Evolutionary conservation across 441 rosid genomes (phyloP).

Genomic region (Cnidoscolus chayamansa): DNA sequence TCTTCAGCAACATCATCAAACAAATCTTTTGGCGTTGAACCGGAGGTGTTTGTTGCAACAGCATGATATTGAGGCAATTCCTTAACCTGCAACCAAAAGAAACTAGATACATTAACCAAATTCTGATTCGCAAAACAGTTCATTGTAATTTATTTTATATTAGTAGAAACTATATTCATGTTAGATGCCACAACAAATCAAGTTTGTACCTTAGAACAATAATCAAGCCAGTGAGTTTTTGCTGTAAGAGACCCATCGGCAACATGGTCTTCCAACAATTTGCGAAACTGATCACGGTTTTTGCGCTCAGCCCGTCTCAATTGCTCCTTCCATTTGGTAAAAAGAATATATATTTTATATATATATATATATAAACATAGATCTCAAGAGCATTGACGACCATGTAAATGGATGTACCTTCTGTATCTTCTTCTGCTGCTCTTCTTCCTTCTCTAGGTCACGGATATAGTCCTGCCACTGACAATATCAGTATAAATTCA

Average conservation of each 20-base stretch:
- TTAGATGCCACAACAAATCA: constrained; percentile 18
- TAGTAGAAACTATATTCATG: constrained; percentile 12
- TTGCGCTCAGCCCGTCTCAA: constrained; percentile 81
- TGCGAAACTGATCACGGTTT: constrained; percentile 82
- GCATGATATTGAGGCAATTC: constrained; percentile 82
- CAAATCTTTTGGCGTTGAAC: constrained; percentile 92
- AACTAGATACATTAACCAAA: constrained; percentile 16
- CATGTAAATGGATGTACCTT: constrained; percentile 50
- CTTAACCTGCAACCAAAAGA: constrained; percentile 50
- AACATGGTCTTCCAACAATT: constrained; percentile 79
- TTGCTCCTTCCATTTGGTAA: constrained; percentile 62
- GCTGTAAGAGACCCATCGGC: constrained; percentile 75
- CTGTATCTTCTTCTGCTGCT: constrained; percentile 77
- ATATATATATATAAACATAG: background rate
- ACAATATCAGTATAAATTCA: constrained; percentile 25
- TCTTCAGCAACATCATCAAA: constrained; percentile 88
- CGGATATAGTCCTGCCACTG: constrained; percentile 74
- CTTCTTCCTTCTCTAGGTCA: constrained; percentile 89
- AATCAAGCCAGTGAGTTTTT: constrained; percentile 82
- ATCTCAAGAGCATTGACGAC: constrained; percentile 16
- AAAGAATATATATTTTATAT: constrained; percentile 13
- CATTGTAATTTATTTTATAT: background rate
- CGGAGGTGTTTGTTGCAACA: constrained; percentile 81
- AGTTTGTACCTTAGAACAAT: constrained; percentile 65
- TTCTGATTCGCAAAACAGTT: constrained; percentile 1